Evolutionary conservation across 108 stramenopile species (phyloP).

Genomic region (Nitzschia inconspicua): DNA sequence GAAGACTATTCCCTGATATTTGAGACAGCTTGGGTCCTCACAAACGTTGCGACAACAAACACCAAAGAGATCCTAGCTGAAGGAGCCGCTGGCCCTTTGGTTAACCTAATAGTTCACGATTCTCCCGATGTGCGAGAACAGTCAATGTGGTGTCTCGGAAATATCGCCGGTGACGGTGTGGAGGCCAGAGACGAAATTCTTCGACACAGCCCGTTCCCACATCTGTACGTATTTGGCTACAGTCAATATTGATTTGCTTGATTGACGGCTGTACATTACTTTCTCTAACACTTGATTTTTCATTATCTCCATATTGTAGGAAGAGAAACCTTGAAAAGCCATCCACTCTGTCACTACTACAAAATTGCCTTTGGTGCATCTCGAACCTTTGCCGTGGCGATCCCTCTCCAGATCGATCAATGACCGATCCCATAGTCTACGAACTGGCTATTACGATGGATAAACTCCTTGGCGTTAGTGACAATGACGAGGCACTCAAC

Average conservation of each 20-base stretch:
- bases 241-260: background rate
- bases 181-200: conserved; percentile 72
- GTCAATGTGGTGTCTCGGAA: conserved; percentile 93
- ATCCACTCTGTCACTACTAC: conserved; percentile 58
- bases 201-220: conserved; percentile 44
- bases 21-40: conserved; percentile 94
- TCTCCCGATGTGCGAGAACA: conserved; percentile 90
- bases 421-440: conserved; percentile 54
- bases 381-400: conserved; percentile 95
- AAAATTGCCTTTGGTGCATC: conserved; percentile 87
- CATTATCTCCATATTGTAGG: background rate
- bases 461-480: conserved; percentile 35
- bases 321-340: conserved; percentile 76
- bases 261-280: background rate
- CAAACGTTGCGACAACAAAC: conserved; percentile 90
- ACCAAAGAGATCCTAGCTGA: conserved; percentile 67
- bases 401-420: conserved; percentile 58
- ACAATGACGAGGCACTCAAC: conserved; percentile 40
- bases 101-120: conserved; percentile 54
- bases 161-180: conserved; percentile 90
- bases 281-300: background rate
- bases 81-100: conserved; percentile 67
- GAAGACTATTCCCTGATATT: conserved; percentile 67
- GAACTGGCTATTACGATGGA: conserved; percentile 26
- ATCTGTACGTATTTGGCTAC: conserved; percentile 27